phyloP scores from a whole-genome alignment of 192 early-diverging fungal genomes.

The Umbelopsis sp. region DNA sequence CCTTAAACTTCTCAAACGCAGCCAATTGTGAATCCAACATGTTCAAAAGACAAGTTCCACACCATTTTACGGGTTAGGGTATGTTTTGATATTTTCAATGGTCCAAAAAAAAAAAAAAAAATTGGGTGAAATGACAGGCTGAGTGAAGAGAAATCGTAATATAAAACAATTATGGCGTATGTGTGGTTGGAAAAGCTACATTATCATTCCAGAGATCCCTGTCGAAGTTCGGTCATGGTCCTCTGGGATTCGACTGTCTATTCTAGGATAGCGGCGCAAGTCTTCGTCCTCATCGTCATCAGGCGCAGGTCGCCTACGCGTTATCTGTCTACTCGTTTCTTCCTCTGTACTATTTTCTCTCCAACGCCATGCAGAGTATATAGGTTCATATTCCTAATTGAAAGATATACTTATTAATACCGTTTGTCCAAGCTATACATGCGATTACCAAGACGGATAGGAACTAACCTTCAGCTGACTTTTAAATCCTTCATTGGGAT shows the following conservation, averaged over 20 bases:
- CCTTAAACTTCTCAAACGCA: conserved; percentile 42
- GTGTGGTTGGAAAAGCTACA: background rate
- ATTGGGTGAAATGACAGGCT: too few species aligned
- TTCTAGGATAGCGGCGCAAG: conserved; percentile 11
- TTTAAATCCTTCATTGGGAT: conserved; percentile 81
- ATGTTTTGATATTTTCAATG: background rate
- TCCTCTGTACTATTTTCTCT: conserved; percentile 40
- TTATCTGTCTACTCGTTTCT: conserved; percentile 48
- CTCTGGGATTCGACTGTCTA: background rate
- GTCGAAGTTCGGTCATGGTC: conserved; percentile 4
- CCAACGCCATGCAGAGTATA: conserved; percentile 63
- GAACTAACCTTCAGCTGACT: conserved; percentile 70
- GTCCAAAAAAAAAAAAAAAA: too few species aligned
- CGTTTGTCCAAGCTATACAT: background rate
- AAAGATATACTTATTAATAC: background rate
- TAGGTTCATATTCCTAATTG: conserved; percentile 78
- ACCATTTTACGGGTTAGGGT: conserved; percentile 2
- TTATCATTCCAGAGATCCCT: conserved; percentile 10
- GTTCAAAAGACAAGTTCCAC: background rate
- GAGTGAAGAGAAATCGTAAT: background rate
- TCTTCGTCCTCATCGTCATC: conserved; percentile 59
- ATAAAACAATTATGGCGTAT: background rate
- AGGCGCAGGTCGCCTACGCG: conserved; percentile 54
- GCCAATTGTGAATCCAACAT: conserved; percentile 41
- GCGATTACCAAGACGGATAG: background rate